Evolutionary conservation across 2,329 filamentous ascomycete species (phyloP).

Genomic region (Epichloe gansuensis): DNA sequence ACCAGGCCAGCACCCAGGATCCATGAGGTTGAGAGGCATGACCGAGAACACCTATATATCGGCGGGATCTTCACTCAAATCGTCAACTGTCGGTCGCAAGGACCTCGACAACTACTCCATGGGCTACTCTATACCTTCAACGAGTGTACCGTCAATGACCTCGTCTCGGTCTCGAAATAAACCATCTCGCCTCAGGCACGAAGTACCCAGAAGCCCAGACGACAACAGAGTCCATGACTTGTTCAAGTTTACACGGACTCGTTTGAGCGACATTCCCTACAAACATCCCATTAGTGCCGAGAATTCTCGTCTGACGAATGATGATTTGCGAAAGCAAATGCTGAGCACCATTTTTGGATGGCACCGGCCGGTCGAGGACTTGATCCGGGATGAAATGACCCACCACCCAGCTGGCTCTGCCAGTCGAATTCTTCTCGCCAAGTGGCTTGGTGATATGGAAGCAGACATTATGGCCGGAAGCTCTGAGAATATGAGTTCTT

Average conservation of each 20-base stretch:
- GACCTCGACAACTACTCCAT: constrained; percentile 43
- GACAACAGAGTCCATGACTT: constrained; percentile 62
- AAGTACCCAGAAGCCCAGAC: constrained; percentile 64
- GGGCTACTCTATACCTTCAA: constrained; percentile 25
- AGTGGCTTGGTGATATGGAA: constrained; percentile 83
- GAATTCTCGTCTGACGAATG: constrained; percentile 50
- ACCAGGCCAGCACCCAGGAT: constrained; percentile 35
- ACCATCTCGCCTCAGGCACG: constrained; percentile 65
- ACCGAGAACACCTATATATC: constrained; percentile 59
- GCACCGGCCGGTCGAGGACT: constrained; percentile 67
- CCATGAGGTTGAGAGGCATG: constrained; percentile 38
- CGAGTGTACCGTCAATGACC: constrained; percentile 29
- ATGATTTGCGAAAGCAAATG: constrained; percentile 83
- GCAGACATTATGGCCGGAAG: constrained; percentile 69
- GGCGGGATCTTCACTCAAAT: constrained; percentile 38
- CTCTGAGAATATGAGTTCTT: constrained; percentile 77
- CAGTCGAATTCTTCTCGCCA: constrained; percentile 69
- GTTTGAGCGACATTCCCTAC: constrained; percentile 73
- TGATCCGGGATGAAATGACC: constrained; percentile 74
- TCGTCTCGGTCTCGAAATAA: constrained; percentile 33
- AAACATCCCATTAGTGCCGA: constrained; percentile 50
- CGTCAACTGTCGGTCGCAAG: constrained; percentile 19
- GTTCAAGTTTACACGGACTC: constrained; percentile 72
- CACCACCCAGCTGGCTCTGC: constrained; percentile 62
- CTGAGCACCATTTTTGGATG: constrained; percentile 89